phyloP scores from a whole-genome alignment of 371 early-diverging fungal species.

The Mucor racemosus region DNA sequence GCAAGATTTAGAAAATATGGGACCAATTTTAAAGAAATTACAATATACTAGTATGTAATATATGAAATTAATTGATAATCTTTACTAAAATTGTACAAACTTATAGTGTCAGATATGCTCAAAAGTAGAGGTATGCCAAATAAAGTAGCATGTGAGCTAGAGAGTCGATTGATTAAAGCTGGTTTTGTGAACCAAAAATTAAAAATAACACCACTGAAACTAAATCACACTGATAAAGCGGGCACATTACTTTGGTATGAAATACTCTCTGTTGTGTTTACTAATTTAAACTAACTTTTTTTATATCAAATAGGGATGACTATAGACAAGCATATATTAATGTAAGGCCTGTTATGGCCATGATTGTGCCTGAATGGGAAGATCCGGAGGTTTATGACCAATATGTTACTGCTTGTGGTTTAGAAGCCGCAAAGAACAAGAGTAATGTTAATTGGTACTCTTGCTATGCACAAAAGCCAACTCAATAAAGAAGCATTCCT shows the following conservation, averaged over 20 bases:
- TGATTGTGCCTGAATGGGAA: conserved; percentile 18
- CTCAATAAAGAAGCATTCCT: background rate
- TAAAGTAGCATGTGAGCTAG: conserved; percentile 16
- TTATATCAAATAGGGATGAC: conserved; percentile 26
- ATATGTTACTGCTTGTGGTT: conserved; percentile 6
- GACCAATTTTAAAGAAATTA: conserved; percentile 3
- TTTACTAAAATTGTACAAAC: no score
- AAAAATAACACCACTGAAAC: background rate
- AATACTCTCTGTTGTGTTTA: background rate
- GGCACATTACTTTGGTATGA: conserved; percentile 26
- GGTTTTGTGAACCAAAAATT: conserved; percentile 9
- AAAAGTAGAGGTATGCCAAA: conserved; percentile 12
- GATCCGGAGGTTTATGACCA: conserved; percentile 14
- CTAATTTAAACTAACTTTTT: background rate
- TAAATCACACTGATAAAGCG: conserved; percentile 28
- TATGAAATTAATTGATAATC: no score
- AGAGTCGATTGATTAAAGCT: conserved; percentile 14
- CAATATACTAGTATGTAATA: conserved; percentile 4
- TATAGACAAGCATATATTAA: conserved; percentile 23
- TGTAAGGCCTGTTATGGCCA: conserved; percentile 20
- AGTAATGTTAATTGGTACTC: conserved; percentile 10
- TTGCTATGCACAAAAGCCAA: conserved; percentile 23
- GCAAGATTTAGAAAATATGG: background rate
- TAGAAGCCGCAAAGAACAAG: conserved; percentile 10
- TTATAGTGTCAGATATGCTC: conserved; percentile 11